Base-by-base conservation (phyloP, 208 protist genomes). In the Willaertia magna region DNA sequence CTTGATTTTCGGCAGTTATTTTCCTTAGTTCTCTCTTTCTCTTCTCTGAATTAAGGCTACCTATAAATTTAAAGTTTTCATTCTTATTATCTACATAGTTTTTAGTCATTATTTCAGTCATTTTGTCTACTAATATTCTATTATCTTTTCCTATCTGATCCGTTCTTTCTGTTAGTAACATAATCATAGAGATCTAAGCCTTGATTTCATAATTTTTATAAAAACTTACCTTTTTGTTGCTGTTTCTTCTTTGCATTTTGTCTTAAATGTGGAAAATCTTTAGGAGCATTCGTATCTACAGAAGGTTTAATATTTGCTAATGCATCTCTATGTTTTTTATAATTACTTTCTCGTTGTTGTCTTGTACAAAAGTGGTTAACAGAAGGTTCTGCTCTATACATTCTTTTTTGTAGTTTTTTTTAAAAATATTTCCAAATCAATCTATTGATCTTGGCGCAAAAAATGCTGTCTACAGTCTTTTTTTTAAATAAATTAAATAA, bases 1-100 rank as follows among this genome's bases (percentile, higher is more conserved):
- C 55, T 22, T 88, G 85, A 59, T 89, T 89, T 51, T 89, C 87
- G 11, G 75, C 48, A 20, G 87, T 89, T 76, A 89, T 89, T n/a
- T 78, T 82, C 42, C 44, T 67, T 6, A 88, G n/a, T 46, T 89
- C 86, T 22, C 55, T 85, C 30, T 59, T 81, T 52, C 87, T 16
- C 1, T 88, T n/a, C 20, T 47, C 46, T 22, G 4, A 30, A 74
- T 86, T 88, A 14, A 88, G 18, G 34, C 51, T 61, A 44, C 40
- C 30, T 22, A 26, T 7, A 67, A 46, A 67, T 34, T 81, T 47
- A n/a, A 51, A 22, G 30, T 78, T 49, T 20, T 83, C 11, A 43
- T 87, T 86, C 26, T 67, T 52, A 22, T 75, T 83, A 46, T 88
- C 76, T 16, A 88, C 67, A 30, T 78, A 74, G 14, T 61, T 12